Base-by-base conservation (phyloP, 345 rosid genomes). In the Citrus sinensis region DNA sequence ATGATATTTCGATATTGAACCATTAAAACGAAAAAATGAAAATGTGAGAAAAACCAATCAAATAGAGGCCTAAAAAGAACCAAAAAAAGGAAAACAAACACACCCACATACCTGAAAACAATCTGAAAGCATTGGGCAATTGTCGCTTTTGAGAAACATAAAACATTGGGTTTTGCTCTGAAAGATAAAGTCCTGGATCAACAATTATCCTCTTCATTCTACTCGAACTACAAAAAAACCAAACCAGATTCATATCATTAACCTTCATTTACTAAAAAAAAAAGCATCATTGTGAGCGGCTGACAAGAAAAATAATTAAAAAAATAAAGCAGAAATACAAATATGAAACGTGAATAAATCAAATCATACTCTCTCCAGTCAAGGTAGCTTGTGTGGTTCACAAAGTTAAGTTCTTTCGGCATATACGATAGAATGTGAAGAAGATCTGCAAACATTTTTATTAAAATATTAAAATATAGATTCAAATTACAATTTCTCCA, bases 361-460 rank as follows among this genome's bases (percentile, higher is more conserved):
- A 40, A 59, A 59, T 64, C 93, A 67, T 94, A 96, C 98, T 96
- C 98, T 92, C 85, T 91, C 98, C 99, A 87, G 79, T 97, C 99
- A 87, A 94, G 87, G 89, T 96, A 90, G 87, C 93, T 89, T 0
- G 89, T 80, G 79, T 94, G 98, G 64, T 92, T 96, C 82, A 92
- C 86, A 79, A 96, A 92, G 83, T 94, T 96, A 84, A 92, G 84
- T 67, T 89, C 91, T 78, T 83, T 92, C 10, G 97, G 97, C 84
- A 94, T 85, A 85, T 90, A 89, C 1, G 99, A 96, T 75, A 94
- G 82, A 62, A 94, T 92, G 71, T 96, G 97, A 85, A 96, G 99
- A 84, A 96, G 88, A 89, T 96, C 98, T 94, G 93, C 90, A 89
- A 72, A 78, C 51, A 46, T 46, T 42, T 65, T 19, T 32, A 71